These are phyloP conservation scores for Coprinellus micaceus DNA, from an alignment of 768 basidiomycete species.

Conservation along the genomic window DNA sequence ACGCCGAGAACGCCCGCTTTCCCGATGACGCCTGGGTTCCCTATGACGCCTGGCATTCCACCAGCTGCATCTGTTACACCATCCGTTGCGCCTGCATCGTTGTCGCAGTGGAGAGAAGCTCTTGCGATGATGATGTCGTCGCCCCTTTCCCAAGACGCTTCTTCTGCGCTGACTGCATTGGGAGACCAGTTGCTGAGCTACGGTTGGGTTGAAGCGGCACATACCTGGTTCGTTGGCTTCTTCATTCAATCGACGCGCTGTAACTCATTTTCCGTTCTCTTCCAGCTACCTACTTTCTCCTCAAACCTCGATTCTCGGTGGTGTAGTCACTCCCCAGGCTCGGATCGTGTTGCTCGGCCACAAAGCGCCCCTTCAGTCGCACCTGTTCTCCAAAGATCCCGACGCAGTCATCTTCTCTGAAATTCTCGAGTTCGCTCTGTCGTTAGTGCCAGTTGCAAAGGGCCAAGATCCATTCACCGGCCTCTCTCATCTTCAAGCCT, in stretches of 20 bases:
- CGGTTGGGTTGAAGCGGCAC: slow-evolving; percentile 80
- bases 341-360: slow-evolving; percentile 75
- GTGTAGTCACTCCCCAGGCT: slow-evolving; percentile 60
- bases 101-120: slow-evolving; percentile 83
- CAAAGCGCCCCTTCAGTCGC: slow-evolving; percentile 47
- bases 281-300: slow-evolving; percentile 82
- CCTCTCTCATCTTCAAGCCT: slow-evolving; percentile 82
- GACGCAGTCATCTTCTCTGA: slow-evolving; percentile 86
- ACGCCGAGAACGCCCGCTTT: slow-evolving; percentile 70
- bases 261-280: slow-evolving; percentile 7
- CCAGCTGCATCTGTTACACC: slow-evolving; percentile 36
- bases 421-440: slow-evolving; percentile 86
- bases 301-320: slow-evolving; percentile 71
- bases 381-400: slow-evolving; percentile 56
- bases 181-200: slow-evolving; percentile 77
- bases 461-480: slow-evolving; percentile 86
- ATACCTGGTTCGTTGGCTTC: slow-evolving; percentile 68
- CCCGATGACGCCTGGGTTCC: slow-evolving; percentile 25
- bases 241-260: neutral
- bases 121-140: slow-evolving; percentile 79
- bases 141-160: slow-evolving; percentile 62
- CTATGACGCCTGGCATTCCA: slow-evolving; percentile 62
- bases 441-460: slow-evolving; percentile 66
- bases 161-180: slow-evolving; percentile 73
- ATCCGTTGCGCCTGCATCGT: slow-evolving; percentile 53